Base-by-base conservation (phyloP, 208 protist species). In the Phytomonas sp. region DNA sequence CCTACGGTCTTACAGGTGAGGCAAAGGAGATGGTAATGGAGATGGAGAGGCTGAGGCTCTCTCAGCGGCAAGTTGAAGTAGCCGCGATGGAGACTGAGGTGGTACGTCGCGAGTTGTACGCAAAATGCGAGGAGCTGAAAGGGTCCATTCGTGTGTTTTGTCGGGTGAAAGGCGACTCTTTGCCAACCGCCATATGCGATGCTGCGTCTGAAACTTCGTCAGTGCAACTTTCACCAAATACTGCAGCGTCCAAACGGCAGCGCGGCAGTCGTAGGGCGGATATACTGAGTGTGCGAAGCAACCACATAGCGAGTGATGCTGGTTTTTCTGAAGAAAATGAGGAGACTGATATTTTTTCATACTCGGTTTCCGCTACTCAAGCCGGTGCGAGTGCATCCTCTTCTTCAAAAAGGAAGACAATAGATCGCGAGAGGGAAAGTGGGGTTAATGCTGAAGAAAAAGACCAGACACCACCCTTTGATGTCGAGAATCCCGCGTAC, bases 101-200 rank as follows among this genome's bases (percentile, higher is more conserved):
- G 66, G n/a, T 72, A 4, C 87, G 91, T 32, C 81, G 91, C 13
- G 83, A 81, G 71, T 76, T 93, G 32, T 91, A 84, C 74, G 81
- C 85, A 13, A 75, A 77, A 20, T 91, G 82, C 68, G 91, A 96
- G 73, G 90, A 93, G 75, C 61, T 97, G 31, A 94, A 94, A 59
- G 93, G 93, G 15, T 87, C 89, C 6, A 97, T 97, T 73, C 85
- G 93, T 23, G 93, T 97, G 36, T 96, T 92, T 78, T 96, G 93
- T 67, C 88, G 93, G 8, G 88, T 96, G n/a, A 91, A 89, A 65
- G 87, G 87, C 17, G 28, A 17, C 43, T 7, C 33, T 20, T 34
- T 29, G 28, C 9, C 65, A 68, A 36, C 53, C 51, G n/a, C n/a
- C 56, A 60, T 32, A 8, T 60, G 43, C 40, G 51, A 11, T 29